Conservation (phyloP, 768 basidiomycete species). For the Phylloporus scabripes region DNA sequence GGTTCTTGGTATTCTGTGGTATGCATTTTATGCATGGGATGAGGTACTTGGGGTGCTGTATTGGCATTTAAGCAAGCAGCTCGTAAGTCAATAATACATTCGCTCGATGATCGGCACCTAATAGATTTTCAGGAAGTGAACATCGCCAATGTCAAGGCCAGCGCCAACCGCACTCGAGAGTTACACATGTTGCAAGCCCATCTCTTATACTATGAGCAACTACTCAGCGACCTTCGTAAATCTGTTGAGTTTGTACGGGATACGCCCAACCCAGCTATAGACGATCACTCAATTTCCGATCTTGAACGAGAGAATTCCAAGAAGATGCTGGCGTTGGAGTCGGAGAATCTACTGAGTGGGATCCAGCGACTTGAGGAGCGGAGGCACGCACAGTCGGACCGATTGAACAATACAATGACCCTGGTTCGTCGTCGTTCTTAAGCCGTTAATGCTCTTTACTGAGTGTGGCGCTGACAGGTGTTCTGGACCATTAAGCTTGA, state of each 20-base stretch:
- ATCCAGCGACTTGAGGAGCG: slow-evolving; percentile 36
- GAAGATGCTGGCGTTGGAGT: slow-evolving; percentile 12
- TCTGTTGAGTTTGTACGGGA: slow-evolving; percentile 44
- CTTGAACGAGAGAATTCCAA: background rate
- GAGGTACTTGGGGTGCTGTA: too few relatives aligned
- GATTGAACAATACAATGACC: slow-evolving; percentile 29
- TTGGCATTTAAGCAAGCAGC: too few relatives aligned
- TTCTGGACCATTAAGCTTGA: background rate
- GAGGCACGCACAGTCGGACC: slow-evolving; percentile 24
- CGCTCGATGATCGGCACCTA: too few relatives aligned
- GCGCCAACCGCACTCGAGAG: too few relatives aligned
- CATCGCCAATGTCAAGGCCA: too few relatives aligned
- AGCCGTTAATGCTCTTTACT: too few relatives aligned
- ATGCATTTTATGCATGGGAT: too few relatives aligned
- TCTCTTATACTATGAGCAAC: slow-evolving; percentile 48
- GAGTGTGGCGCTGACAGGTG: too few relatives aligned
- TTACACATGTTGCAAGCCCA: too few relatives aligned
- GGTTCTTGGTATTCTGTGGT: too few relatives aligned
- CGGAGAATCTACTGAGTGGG: slow-evolving; percentile 33
- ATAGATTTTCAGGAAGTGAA: too few relatives aligned
- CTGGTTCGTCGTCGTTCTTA: slow-evolving; percentile 17
- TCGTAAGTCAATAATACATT: too few relatives aligned
- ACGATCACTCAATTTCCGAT: slow-evolving; percentile 7
- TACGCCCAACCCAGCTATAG: slow-evolving; percentile 48
- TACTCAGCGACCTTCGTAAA: slow-evolving; percentile 51